Base-by-base conservation (phyloP, 1,284 basidiomycete species). In the Naganishia cerealis region DNA sequence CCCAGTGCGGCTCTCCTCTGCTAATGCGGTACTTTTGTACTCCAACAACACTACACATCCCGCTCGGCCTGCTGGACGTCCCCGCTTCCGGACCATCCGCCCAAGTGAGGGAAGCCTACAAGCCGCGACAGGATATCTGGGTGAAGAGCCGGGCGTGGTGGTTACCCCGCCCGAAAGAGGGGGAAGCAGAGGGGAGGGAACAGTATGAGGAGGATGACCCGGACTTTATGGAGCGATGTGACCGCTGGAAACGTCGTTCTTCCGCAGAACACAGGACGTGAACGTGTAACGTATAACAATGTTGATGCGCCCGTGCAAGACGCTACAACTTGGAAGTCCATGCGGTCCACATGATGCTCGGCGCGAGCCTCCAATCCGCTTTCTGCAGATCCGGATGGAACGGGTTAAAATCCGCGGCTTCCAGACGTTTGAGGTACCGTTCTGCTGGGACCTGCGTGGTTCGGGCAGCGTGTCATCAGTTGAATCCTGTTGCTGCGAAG, bases 281-380 rank as follows among this genome's bases (percentile, higher is more conserved):
- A 50, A 7, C n/a, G n/a, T n/a, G n/a, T n/a, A 50, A 18, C 5
- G 21, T 50, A 50, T 50, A 3, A 18, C 21, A 7, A 53, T 53
- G 52, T 7, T 21, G 56, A 33, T 33, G 29, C 24, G 39, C 15
- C 2, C 38, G n/a, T 26, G 29, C 38, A 10, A n/a, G 24, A 15
- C 24, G 15, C 63, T 72, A 83, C 61, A 83, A 73, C 72, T 75
- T 80, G 16, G 81, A 75, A 12, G 72, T 77, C 68, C 81, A 79
- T 61, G 76, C 88, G 72, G 85, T 82, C 75, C 86, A 85, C 91
- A 91, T 95, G 59, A 96, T 87, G 72, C 86, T 85, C 85, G 90
- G 94, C 57, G 93, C 88, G 71, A 96, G 81, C 80, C 85, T 87
- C 90, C 94, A 96, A 76, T 92, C 89, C 76, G 87, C 85, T 72